Conservation (phyloP, 441 rosid species). For the Euphorbia schlechtendalii region DNA sequence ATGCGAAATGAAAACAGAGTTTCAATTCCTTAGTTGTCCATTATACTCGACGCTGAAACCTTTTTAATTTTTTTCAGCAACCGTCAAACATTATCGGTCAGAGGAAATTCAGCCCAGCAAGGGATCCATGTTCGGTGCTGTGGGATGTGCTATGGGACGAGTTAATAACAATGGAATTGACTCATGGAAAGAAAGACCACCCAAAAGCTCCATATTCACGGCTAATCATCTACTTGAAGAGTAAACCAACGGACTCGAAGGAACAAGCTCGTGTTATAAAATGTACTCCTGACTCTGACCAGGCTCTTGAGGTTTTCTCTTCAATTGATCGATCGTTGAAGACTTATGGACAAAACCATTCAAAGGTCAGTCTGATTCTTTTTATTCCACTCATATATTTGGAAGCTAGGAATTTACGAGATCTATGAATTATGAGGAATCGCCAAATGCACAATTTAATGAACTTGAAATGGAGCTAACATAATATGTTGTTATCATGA, state of each 20-base stretch:
- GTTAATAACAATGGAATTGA: slow-evolving; percentile 78
- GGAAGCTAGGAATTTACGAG: neutral
- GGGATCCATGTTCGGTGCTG: slow-evolving; percentile 88
- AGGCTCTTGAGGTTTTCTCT: slow-evolving; percentile 67
- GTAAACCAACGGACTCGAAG: slow-evolving; percentile 50
- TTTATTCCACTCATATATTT: neutral
- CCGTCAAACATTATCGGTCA: slow-evolving; percentile 77
- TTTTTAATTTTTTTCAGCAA: slow-evolving; percentile 53
- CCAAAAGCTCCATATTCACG: slow-evolving; percentile 67
- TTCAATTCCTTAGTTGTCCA: neutral
- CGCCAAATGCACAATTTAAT: neutral
- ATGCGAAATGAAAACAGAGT: slow-evolving; percentile 14
- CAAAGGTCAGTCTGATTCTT: slow-evolving; percentile 41
- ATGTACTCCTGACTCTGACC: slow-evolving; percentile 64
- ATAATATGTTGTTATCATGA: neutral
- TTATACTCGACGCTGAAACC: neutral
- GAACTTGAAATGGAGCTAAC: neutral
- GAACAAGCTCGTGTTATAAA: slow-evolving; percentile 71
- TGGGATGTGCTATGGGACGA: slow-evolving; percentile 62
- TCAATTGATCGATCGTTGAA: slow-evolving; percentile 67
- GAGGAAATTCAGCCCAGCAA: slow-evolving; percentile 81
- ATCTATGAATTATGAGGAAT: slow-evolving; percentile 3
- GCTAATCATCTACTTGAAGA: slow-evolving; percentile 50
- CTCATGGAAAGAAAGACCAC: slow-evolving; percentile 76
- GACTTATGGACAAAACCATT: slow-evolving; percentile 49